phyloP scores from a whole-genome alignment of 257 asterid genomes.

The Solanum megistacrolobum region DNA sequence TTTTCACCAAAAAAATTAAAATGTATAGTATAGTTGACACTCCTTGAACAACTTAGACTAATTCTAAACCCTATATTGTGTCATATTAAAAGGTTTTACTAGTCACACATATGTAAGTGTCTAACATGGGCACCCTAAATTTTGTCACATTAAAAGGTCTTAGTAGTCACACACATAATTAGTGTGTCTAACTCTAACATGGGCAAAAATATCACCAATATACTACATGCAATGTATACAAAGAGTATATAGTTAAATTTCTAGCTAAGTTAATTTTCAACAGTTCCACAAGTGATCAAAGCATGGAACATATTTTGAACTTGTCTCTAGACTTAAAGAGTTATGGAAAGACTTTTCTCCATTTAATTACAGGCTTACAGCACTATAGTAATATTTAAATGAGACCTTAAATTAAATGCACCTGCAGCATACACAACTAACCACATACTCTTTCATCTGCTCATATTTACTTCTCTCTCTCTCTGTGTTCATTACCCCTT shows the following conservation, averaged over 20 bases:
- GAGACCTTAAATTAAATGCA: slow-evolving; percentile 54
- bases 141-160: not conserved
- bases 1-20: not conserved
- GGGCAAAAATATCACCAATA: not conserved
- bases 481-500: slow-evolving; percentile 4
- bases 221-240: not conserved
- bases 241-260: not conserved
- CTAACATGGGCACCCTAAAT: not conserved
- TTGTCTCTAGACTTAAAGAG: not conserved
- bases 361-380: not conserved
- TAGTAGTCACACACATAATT: not conserved
- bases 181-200: not conserved
- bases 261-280: not conserved
- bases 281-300: not conserved
- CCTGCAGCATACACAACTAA: slow-evolving; percentile 52
- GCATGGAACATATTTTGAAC: not conserved
- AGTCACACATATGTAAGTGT: not conserved
- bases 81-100: not conserved
- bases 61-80: not conserved
- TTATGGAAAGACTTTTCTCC: not conserved
- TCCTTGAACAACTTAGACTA: not conserved
- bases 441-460: slow-evolving; percentile 65
- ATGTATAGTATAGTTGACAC: too few species aligned
- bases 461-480: slow-evolving; percentile 45
- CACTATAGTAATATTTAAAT: slow-evolving; percentile 22